Percentiles rank a stretch among this genome's conserved stretches.
Conservation (phyloP, 768 basidiomycete genomes). For the Leccinum subgranulosum region DNA sequence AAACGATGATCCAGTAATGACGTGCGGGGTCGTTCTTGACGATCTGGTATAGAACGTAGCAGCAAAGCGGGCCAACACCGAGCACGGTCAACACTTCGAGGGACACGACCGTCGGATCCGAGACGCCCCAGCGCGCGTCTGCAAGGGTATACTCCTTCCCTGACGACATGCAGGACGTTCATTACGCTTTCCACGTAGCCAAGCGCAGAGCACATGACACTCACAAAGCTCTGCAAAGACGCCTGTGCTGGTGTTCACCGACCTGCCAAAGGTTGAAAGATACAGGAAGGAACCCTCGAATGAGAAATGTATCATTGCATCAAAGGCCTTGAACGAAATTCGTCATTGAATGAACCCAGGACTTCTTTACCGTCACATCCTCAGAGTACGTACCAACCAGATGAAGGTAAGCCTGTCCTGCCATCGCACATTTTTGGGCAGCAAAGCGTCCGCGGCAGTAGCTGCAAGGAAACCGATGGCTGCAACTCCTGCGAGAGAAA, state of each 20-base stretch:
- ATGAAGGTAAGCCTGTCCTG: conserved; percentile 71
- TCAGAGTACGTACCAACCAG: conserved; percentile 58
- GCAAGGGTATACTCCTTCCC: conserved; percentile 82
- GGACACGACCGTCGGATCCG: conserved; percentile 78
- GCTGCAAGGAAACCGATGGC: conserved; percentile 50
- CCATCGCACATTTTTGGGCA: conserved; percentile 62
- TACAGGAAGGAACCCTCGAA: conserved; percentile 83
- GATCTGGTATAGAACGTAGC: conserved; percentile 67
- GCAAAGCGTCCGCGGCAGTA: conserved; percentile 47
- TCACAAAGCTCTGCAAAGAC: conserved; percentile 73
- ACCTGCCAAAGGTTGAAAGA: conserved; percentile 69
- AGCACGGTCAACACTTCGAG: conserved; percentile 83
- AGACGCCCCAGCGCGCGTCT: conserved; percentile 76
- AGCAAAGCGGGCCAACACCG: conserved; percentile 66
- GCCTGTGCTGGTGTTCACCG: conserved; percentile 66
- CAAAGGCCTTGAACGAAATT: conserved; percentile 55
- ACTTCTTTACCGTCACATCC: neutral
- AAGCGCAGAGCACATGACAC: conserved; percentile 20
- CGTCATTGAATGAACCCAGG: neutral
- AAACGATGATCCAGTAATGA: conserved; percentile 68
- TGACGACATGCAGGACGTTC: conserved; percentile 23
- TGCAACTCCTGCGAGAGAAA: conserved; percentile 60
- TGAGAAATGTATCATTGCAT: conserved; percentile 74
- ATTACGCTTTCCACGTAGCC: neutral
- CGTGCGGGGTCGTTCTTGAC: conserved; percentile 58